These are phyloP conservation scores for Taiwanofungus camphoratus DNA, from an alignment of 1,284 basidiomycete species.

Conservation along the genomic window DNA sequence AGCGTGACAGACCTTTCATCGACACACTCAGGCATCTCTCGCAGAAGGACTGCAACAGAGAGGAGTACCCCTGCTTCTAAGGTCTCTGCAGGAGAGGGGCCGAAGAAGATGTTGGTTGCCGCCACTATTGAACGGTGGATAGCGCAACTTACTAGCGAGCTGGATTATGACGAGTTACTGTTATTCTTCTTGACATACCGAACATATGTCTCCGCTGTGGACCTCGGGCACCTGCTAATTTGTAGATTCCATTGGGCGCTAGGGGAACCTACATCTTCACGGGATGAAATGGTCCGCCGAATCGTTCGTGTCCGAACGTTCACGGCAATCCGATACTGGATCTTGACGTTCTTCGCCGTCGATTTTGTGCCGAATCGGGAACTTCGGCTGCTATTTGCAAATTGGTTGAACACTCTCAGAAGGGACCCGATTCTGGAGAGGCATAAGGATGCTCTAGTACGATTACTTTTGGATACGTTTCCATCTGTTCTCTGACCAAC, in stretches of 20 bases:
- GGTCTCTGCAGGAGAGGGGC: constrained; percentile 29
- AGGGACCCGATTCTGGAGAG: constrained; percentile 62
- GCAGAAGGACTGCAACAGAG: constrained; percentile 27
- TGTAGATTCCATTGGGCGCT: constrained; percentile 86
- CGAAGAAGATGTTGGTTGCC: constrained; percentile 60
- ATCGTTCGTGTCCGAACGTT: constrained; percentile 84
- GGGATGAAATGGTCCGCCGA: constrained; percentile 62
- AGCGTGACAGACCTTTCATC: constrained; percentile 45
- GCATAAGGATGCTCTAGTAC: constrained; percentile 64
- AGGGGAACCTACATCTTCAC: constrained; percentile 41
- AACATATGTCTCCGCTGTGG: constrained; percentile 69
- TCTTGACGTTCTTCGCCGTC: constrained; percentile 80
- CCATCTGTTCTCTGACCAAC: constrained; percentile 1
- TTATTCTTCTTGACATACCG: constrained; percentile 88
- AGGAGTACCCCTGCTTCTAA: constrained; percentile 17
- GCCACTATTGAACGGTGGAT: constrained; percentile 90
- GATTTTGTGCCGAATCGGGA: constrained; percentile 82
- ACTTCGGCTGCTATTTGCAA: constrained; percentile 61
- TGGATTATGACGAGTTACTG: constrained; percentile 78
- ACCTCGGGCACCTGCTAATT: constrained; percentile 74
- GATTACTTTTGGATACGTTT: constrained; percentile 25
- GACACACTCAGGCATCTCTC: constrained; percentile 32
- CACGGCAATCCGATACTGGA: constrained; percentile 81
- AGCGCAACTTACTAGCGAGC: constrained; percentile 78
- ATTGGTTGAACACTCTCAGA: constrained; percentile 75